Evolutionary conservation across 2,329 filamentous ascomycete genomes (phyloP).

Genomic region (Colletotrichum sp.): DNA sequence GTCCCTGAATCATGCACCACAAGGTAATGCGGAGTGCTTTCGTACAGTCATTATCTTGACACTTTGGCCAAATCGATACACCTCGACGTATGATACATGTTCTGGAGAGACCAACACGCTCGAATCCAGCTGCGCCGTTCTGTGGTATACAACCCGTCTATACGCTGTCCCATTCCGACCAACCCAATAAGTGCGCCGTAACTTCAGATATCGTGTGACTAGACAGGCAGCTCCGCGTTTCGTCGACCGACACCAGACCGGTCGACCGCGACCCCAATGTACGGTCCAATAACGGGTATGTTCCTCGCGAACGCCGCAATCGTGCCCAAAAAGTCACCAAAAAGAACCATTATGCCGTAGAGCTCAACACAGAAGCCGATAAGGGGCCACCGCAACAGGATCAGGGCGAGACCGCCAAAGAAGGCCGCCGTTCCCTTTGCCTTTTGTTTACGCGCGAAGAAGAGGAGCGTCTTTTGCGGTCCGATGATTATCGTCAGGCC

Average conservation of each 20-base stretch:
- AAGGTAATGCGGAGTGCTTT: background rate
- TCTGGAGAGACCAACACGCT: background rate
- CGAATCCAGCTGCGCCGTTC: constrained; percentile 18
- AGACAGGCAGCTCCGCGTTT: constrained; percentile 81
- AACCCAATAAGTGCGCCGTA: background rate
- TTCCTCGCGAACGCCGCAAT: constrained; percentile 87
- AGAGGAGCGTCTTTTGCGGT: constrained; percentile 84
- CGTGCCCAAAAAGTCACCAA: constrained; percentile 95
- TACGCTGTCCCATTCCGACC: background rate
- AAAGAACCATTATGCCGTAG: constrained; percentile 91
- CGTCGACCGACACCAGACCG: constrained; percentile 71
- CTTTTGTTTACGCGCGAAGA: constrained; percentile 95
- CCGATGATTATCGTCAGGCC: constrained; percentile 97
- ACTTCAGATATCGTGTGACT: constrained; percentile 29
- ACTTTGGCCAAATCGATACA: background rate
- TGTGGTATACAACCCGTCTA: constrained; percentile 20
- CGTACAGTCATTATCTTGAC: constrained; percentile 11
- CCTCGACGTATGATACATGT: background rate
- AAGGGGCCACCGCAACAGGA: constrained; percentile 88
- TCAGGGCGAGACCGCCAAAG: constrained; percentile 80
- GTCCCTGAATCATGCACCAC: background rate
- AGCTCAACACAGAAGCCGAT: constrained; percentile 89
- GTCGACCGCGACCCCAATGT: constrained; percentile 78
- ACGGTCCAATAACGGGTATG: constrained; percentile 84
- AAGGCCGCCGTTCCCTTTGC: constrained; percentile 91